Base-by-base conservation (phyloP, 768 basidiomycete species). In the Pulveroboletus sp. region DNA sequence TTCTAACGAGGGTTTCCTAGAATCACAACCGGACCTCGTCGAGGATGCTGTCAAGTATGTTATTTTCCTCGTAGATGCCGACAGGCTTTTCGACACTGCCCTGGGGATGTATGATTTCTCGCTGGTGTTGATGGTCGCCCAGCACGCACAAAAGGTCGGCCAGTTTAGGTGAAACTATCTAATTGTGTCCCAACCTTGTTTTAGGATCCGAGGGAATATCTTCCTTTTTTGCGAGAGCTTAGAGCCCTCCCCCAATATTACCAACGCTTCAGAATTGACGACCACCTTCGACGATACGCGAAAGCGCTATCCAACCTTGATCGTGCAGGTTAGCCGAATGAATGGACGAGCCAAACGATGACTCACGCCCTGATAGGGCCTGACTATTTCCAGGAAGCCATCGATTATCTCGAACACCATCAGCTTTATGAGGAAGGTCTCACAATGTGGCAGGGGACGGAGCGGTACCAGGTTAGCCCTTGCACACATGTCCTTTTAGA, bases 41-140 rank as follows among this genome's bases (percentile, higher is more conserved):
- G 94, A 99, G 62, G 94, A 97, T 50, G 97, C 97, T 6, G 89
- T 98, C 60, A 97, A 94, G 64, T 99, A 98, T 62, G 87, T 98
- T 65, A 97, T 98, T 66, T 99, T 98, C 76, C 80, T 99, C 27
- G 91, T 93, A 17, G 92, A 98, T 57, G 93, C 93, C 0, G 83
- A 98, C 59, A 76, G 77, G 38, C 77, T 99, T 5, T 98, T 95
- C 70, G 85, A 98, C 65, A 88, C 90, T 11, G 97, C 97, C 2
- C 78, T 99, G 27, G 97, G 97, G 17, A 98, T 98, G 94, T 99
- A 99, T 62, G 94, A 99, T 68, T 98, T 98, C 72, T 85, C 90
- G 24, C 74, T 99, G 16, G 95, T 97, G 7, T 73, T 98, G 20
- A 86, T 98, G 85, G 81, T 99, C 35, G 94, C 97, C 1, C 97